Conservation (phyloP, 2,329 filamentous ascomycete genomes). For the Fusarium transvaalense region DNA sequence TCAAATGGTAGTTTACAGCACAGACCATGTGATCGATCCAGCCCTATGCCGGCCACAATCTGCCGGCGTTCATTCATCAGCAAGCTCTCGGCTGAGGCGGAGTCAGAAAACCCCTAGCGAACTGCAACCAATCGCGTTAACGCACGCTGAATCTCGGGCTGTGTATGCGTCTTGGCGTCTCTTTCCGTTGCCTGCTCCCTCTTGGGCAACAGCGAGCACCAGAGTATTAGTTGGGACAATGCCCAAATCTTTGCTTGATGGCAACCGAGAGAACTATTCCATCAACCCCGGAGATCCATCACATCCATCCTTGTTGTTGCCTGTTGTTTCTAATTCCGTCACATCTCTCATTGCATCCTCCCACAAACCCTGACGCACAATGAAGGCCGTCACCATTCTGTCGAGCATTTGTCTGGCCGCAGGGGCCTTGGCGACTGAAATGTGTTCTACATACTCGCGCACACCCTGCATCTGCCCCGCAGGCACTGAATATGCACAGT, state of each 20-base stretch:
- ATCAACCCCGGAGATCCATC: neutral
- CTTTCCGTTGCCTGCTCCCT: neutral
- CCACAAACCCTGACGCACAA: neutral
- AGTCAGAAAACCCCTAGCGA: neutral
- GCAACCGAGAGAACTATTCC: neutral
- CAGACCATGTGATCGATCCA: neutral
- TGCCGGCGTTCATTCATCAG: neutral
- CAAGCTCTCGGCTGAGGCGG: neutral
- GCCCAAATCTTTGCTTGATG: neutral
- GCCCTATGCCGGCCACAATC: neutral
- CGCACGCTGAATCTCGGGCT: neutral
- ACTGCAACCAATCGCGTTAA: too few species aligned
- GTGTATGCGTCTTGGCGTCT: neutral
- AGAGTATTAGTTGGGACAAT: constrained; percentile 1
- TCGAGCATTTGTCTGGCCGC: neutral
- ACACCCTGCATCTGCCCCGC: neutral
- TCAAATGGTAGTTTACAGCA: neutral
- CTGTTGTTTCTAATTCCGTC: neutral
- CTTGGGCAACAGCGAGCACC: neutral
- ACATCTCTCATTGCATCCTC: neutral
- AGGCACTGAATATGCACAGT: constrained; percentile 1
- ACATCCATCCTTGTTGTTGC: neutral
- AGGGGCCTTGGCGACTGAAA: neutral
- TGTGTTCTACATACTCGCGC: neutral
- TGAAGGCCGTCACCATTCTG: neutral